These are phyloP conservation scores for Irpex lacteus DNA, from an alignment of 1,284 basidiomycete species.

Conservation along the genomic window DNA sequence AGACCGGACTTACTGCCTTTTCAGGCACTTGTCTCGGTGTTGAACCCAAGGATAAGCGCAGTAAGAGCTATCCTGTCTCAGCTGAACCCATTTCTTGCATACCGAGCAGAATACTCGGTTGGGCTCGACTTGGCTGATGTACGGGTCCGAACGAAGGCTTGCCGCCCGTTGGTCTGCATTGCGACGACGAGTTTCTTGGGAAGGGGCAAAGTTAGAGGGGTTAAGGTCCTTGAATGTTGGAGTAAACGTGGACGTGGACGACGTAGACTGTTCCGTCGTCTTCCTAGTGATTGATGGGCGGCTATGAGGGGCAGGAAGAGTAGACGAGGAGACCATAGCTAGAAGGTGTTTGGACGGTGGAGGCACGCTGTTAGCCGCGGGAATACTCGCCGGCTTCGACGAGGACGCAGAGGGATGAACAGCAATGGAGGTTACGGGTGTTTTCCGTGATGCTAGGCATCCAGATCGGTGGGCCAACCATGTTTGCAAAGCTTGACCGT, in stretches of 20 bases:
- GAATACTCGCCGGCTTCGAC: conserved; percentile 12
- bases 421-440: conserved; percentile 10
- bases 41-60: conserved; percentile 78
- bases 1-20: conserved; percentile 51
- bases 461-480: conserved; percentile 31
- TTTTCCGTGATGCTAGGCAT: conserved; percentile 23
- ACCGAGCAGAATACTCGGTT: conserved; percentile 71
- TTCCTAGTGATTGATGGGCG: conserved; percentile 4
- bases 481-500: conserved; percentile 25
- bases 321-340: conserved; percentile 31
- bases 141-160: conserved; percentile 56
- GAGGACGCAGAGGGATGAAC: conserved; percentile 12
- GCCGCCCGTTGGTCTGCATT: conserved; percentile 75
- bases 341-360: conserved; percentile 33
- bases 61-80: conserved; percentile 68
- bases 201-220: conserved; percentile 43
- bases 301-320: conserved; percentile 22
- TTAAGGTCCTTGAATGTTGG: conserved; percentile 48
- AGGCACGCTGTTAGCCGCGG: conserved; percentile 29
- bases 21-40: conserved; percentile 69
- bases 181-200: conserved; percentile 61
- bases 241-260: conserved; percentile 22
- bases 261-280: conserved; percentile 16
- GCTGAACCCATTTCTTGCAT: conserved; percentile 76
- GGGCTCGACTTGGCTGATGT: conserved; percentile 66